phyloP scores from a whole-genome alignment of 2,329 filamentous ascomycete genomes.

The Fusarium luffae region DNA sequence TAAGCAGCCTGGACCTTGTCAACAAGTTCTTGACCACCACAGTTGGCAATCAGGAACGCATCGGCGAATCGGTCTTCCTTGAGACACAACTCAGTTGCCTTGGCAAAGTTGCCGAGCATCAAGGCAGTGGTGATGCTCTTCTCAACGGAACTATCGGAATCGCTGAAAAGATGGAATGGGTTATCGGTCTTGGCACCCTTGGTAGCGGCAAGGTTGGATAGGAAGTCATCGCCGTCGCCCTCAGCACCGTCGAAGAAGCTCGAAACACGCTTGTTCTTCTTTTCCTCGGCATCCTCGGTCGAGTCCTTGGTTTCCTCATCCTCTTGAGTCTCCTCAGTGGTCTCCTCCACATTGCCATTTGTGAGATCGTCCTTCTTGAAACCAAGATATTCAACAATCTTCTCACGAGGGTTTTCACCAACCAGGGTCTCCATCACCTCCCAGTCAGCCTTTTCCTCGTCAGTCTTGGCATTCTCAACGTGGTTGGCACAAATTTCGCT shows the following conservation, averaged over 20 bases:
- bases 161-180: conserved; percentile 89
- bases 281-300: conserved; percentile 49
- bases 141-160: conserved; percentile 85
- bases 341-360: conserved; percentile 59
- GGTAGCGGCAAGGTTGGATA: conserved; percentile 84
- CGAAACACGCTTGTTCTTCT: conserved; percentile 71
- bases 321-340: conserved; percentile 38
- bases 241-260: conserved; percentile 80
- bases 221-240: conserved; percentile 83
- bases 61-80: conserved; percentile 92
- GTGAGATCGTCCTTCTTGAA: conserved; percentile 72
- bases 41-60: conserved; percentile 98
- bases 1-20: conserved; percentile 95
- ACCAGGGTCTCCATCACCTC: conserved; percentile 91
- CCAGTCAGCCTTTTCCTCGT: conserved; percentile 97
- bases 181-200: conserved; percentile 94
- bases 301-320: conserved; percentile 42
- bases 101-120: conserved; percentile 90
- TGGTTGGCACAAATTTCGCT: conserved; percentile 82
- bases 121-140: conserved; percentile 87
- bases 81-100: conserved; percentile 88
- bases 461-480: conserved; percentile 77
- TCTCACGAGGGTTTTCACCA: conserved; percentile 83
- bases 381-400: conserved; percentile 90
- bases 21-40: conserved; percentile 90